Percentiles rank a stretch among this genome's conserved stretches.
These are phyloP conservation scores for Diphasiastrum complanatum DNA, from an alignment of 83 land plant genomes.

Conservation along the genomic window DNA sequence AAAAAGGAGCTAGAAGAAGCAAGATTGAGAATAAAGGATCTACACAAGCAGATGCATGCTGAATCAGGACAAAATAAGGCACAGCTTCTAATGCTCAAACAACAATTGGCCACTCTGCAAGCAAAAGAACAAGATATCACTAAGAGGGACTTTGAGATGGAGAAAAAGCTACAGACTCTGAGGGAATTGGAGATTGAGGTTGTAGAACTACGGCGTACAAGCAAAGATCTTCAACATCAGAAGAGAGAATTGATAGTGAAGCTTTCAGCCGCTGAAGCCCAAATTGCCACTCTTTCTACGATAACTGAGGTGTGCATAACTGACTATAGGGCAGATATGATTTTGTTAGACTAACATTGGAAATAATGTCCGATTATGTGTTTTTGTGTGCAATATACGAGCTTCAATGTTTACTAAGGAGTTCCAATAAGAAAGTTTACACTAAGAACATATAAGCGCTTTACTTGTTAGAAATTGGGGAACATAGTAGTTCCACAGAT, in stretches of 20 bases:
- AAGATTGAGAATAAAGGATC: conserved; percentile 60
- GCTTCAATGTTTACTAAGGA: too few relatives aligned
- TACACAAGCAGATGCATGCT: conserved; percentile 81
- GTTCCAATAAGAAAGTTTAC: too few relatives aligned
- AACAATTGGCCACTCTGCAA: conserved; percentile 24
- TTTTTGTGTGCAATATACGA: too few relatives aligned
- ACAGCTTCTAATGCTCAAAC: conserved; percentile 35
- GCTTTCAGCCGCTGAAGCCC: conserved; percentile 65
- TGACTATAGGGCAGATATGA: too few relatives aligned
- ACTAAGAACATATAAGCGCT: too few relatives aligned
- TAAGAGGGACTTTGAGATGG: conserved; percentile 58
- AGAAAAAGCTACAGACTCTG: conserved; percentile 61
- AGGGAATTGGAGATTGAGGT: conserved; percentile 82
- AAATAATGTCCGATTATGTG: neutral
- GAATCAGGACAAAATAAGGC: conserved; percentile 76
- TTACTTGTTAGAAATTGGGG: too few relatives aligned
- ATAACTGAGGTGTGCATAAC: conserved; percentile 95
- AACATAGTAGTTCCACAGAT: too few relatives aligned
- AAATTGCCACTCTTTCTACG: conserved; percentile 43
- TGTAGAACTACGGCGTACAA: conserved; percentile 74
- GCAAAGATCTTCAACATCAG: conserved; percentile 90
- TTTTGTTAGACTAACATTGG: too few relatives aligned
- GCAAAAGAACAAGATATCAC: conserved; percentile 21
- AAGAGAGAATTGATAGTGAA: conserved; percentile 74
- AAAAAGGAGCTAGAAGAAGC: conserved; percentile 75